Conservation (phyloP, 2,329 filamentous ascomycete genomes). For the Diaporthe velutina region DNA sequence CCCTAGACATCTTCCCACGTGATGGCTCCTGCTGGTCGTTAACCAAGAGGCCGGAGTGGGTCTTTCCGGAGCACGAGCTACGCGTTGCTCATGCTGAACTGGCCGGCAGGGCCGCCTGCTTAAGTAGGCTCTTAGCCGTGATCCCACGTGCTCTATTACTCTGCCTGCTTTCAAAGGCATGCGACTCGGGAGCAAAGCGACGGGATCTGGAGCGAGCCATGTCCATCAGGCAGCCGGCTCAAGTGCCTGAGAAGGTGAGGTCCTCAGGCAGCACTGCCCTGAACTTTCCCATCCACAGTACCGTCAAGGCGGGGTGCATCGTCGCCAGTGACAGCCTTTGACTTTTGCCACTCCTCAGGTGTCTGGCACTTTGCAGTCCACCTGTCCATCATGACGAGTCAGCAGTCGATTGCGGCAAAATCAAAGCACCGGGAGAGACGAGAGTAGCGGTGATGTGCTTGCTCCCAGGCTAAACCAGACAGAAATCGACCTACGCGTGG, state of each 20-base stretch:
- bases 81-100: background rate
- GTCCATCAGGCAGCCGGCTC: background rate
- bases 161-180: background rate
- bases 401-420: background rate
- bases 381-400: background rate
- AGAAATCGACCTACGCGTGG: constrained; percentile 68
- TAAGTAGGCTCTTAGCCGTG: background rate
- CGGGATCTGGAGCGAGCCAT: background rate
- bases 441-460: background rate
- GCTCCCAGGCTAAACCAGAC: background rate
- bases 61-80: background rate
- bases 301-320: constrained; percentile 57
- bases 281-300: constrained; percentile 58
- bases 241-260: background rate
- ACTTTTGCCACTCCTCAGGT: constrained; percentile 86
- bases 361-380: constrained; percentile 97
- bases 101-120: background rate
- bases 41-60: background rate
- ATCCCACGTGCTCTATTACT: background rate
- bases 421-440: background rate
- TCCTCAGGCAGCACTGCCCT: constrained; percentile 45
- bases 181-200: too few species aligned
- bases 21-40: background rate
- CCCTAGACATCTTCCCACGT: background rate
- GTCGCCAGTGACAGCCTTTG: constrained; percentile 55